These are phyloP conservation scores for Yarrowia yakushimensis DNA, from an alignment of 805 yeast species.

Conservation along the genomic window DNA sequence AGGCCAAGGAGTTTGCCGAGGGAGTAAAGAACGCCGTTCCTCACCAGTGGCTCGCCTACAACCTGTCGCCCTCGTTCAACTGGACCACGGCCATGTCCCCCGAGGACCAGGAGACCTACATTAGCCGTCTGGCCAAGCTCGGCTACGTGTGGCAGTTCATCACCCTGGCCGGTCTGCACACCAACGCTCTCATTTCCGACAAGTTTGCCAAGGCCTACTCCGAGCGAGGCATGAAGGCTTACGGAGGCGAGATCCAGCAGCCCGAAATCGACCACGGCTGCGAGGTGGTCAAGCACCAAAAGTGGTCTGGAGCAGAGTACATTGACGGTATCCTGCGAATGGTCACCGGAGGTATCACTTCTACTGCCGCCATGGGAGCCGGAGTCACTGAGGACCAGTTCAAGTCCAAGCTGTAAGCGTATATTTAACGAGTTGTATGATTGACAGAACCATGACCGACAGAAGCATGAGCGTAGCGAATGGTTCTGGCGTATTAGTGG, in stretches of 20 bases:
- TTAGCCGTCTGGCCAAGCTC: slow-evolving; percentile 75
- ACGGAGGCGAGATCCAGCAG: slow-evolving; percentile 81
- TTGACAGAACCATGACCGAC: too few species aligned
- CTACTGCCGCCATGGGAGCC: slow-evolving; percentile 97
- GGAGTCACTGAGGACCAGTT: slow-evolving; percentile 98
- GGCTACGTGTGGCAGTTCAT: slow-evolving; percentile 98
- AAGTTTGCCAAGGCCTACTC: slow-evolving; percentile 76
- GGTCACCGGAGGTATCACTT: slow-evolving; percentile 90
- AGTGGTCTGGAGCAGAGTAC: slow-evolving; percentile 98
- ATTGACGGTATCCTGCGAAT: slow-evolving; percentile 84
- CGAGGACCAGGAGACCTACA: slow-evolving; percentile 85
- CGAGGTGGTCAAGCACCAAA: slow-evolving; percentile 95
- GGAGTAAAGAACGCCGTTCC: slow-evolving; percentile 83
- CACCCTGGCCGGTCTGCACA: slow-evolving; percentile 94
- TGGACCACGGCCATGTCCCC: slow-evolving; percentile 93
- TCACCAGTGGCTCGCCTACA: slow-evolving; percentile 93
- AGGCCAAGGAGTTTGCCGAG: slow-evolving; percentile 90
- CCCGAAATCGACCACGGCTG: slow-evolving; percentile 85
- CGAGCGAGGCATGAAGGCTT: slow-evolving; percentile 89
- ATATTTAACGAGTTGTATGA: slow-evolving; percentile 19
- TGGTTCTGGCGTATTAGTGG: too few species aligned
- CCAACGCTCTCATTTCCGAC: slow-evolving; percentile 89
- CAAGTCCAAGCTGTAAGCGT: slow-evolving; percentile 41
- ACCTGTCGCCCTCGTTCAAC: slow-evolving; percentile 95
- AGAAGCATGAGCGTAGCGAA: too few species aligned